phyloP scores from a whole-genome alignment of 78 protist species.

The Cyanophora paradoxa region DNA sequence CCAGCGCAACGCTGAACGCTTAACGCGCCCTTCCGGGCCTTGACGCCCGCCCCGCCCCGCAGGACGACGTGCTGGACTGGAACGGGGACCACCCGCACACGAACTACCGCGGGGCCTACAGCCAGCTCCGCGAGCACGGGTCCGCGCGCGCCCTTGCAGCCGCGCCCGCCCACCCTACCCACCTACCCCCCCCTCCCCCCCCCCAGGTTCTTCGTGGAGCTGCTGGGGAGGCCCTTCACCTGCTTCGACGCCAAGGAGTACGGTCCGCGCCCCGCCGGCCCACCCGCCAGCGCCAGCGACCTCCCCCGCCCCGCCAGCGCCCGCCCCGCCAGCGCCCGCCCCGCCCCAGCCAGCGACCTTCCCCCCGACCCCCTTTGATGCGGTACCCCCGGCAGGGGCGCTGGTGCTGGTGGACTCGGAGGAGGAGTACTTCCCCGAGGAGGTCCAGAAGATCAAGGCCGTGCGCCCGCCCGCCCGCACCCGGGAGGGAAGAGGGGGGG shows the following conservation, averaged over 20 bases:
- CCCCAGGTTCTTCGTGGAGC: slow-evolving; percentile 1
- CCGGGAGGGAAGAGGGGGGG: too few species aligned
- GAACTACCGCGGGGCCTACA: slow-evolving; percentile 55
- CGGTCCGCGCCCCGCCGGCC: too few species aligned
- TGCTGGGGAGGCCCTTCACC: slow-evolving; percentile 26
- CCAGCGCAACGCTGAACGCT: not conserved
- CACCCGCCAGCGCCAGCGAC: too few species aligned
- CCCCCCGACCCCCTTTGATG: not conserved
- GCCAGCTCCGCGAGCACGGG: slow-evolving; percentile 22
- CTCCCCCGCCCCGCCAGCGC: not conserved
- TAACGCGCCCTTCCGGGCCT: too few species aligned
- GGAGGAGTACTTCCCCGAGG: slow-evolving; percentile 66
- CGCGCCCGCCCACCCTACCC: not conserved
- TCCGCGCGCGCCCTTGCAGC: slow-evolving; percentile 62
- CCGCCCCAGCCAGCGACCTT: not conserved
- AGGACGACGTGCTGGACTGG: slow-evolving; percentile 85
- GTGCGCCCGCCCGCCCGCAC: not conserved
- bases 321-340: not conserved
- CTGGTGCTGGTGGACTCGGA: slow-evolving; percentile 88
- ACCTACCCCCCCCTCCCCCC: too few species aligned
- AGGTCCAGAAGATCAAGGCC: slow-evolving; percentile 46
- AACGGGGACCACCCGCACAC: slow-evolving; percentile 91
- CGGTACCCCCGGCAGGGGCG: slow-evolving; percentile 39
- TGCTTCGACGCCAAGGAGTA: slow-evolving; percentile 64
- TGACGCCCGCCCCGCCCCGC: too few species aligned